Percentiles rank a stretch among this genome's conserved stretches.
phyloP scores from a whole-genome alignment of 495 filamentous ascomycete species.

The Filosporella fistucella region DNA sequence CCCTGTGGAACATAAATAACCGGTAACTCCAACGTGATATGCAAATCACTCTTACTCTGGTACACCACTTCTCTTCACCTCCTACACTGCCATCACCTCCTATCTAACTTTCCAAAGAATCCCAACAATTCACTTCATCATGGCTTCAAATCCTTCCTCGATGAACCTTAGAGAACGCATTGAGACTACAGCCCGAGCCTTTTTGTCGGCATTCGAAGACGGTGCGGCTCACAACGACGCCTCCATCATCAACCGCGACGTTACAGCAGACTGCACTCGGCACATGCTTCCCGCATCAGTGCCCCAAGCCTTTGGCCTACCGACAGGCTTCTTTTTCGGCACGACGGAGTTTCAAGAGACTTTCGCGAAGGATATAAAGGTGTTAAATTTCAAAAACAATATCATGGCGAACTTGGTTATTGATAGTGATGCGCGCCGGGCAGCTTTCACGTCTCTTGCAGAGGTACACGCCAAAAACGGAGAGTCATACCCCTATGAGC shows the following conservation, averaged over 20 bases:
- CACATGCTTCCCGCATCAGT: not conserved
- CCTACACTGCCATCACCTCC: not conserved
- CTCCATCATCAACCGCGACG: constrained; percentile 3
- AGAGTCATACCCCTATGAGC: not conserved
- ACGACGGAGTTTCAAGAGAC: not conserved
- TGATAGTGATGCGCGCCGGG: not conserved
- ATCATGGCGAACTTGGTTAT: constrained; percentile 1
- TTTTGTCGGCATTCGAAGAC: not conserved
- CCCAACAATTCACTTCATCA: not conserved
- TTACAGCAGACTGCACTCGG: not conserved
- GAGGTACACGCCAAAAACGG: not conserved
- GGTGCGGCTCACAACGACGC: not conserved
- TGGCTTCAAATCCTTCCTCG: constrained; percentile 1
- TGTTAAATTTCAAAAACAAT: constrained; percentile 1
- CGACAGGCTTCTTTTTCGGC: constrained; percentile 1
- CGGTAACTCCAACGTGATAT: not conserved
- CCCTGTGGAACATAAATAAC: not conserved
- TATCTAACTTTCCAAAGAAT: not conserved
- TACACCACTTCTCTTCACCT: not conserved
- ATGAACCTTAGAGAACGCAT: not conserved
- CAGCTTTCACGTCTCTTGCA: not conserved
- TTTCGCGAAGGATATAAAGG: constrained; percentile 2
- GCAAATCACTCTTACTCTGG: no score
- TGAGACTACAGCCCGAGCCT: not conserved
- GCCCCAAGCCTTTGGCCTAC: not conserved